Percentiles rank a stretch among this genome's conserved stretches.
Conservation (phyloP, 2,329 filamentous ascomycete species). For the Leptographium radiaticola region DNA sequence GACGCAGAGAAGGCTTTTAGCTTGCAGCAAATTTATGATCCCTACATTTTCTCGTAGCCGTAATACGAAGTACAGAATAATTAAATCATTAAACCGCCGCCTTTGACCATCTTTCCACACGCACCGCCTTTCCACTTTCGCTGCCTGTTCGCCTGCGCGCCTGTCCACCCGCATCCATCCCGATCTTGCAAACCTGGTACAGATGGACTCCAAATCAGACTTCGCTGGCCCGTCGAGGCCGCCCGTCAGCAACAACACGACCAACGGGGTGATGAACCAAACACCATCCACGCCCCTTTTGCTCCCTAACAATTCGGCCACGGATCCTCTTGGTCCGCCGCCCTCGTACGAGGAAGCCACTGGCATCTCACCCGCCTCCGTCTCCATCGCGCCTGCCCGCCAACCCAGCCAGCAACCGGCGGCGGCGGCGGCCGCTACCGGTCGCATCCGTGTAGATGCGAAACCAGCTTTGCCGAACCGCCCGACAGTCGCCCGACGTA, state of each 20-base stretch:
- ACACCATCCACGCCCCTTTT: constrained; percentile 7
- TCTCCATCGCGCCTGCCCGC: neutral
- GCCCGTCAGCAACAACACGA: neutral
- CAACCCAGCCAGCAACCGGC: neutral
- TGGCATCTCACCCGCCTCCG: neutral
- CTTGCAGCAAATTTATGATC: no score
- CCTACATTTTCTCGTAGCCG: neutral
- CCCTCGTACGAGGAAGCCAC: constrained; percentile 12
- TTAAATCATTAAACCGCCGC: no score
- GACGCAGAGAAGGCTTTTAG: neutral
- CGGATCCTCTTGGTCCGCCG: constrained; percentile 7
- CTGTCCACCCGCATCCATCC: no score
- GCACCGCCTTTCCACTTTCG: no score
- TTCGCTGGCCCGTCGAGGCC: no score
- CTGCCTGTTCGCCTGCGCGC: no score
- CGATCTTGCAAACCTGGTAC: no score
- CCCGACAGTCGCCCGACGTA: neutral
- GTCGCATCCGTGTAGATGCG: neutral
- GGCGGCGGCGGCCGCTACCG: neutral
- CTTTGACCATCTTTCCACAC: no score
- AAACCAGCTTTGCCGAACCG: neutral
- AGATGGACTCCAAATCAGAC: no score
- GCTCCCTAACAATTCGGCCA: neutral
- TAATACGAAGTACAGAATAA: no score
- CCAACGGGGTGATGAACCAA: constrained; percentile 5